Evolutionary conservation across 2,329 filamentous ascomycete species (phyloP).

Genomic region (Fusarium scirpi): DNA sequence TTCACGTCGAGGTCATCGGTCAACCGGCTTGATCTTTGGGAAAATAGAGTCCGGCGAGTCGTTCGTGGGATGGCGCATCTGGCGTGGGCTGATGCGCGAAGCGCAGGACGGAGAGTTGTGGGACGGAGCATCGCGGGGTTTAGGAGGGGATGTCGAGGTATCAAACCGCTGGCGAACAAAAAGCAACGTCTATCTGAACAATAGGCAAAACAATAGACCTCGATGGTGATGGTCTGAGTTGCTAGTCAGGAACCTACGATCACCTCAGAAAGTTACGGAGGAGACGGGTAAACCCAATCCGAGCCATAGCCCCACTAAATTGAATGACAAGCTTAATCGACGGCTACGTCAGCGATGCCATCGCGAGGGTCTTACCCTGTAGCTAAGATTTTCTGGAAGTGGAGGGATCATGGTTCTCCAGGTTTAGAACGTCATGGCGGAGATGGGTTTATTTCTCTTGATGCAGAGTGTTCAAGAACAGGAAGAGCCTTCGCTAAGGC

Average conservation of each 20-base stretch:
- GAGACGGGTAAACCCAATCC: slow-evolving; percentile 37
- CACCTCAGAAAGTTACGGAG: slow-evolving; percentile 15
- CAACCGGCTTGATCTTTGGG: slow-evolving; percentile 50
- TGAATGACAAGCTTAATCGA: neutral
- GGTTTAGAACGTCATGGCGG: neutral
- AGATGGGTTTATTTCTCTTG: neutral
- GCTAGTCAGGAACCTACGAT: slow-evolving; percentile 12
- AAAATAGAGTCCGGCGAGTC: slow-evolving; percentile 48
- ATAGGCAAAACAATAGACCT: slow-evolving; percentile 1
- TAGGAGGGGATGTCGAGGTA: neutral
- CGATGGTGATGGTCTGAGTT: slow-evolving; percentile 22
- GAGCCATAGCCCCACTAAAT: slow-evolving; percentile 21
- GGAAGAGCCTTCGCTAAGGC: neutral
- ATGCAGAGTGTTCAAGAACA: neutral
- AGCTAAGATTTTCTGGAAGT: neutral
- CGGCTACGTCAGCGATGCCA: slow-evolving; percentile 37
- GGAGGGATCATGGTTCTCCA: neutral
- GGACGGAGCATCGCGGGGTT: slow-evolving; percentile 49
- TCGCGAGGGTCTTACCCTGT: slow-evolving; percentile 35
- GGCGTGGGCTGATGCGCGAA: slow-evolving; percentile 42
- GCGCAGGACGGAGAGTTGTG: slow-evolving; percentile 48
- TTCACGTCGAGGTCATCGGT: slow-evolving; percentile 64
- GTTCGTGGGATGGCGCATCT: slow-evolving; percentile 41
- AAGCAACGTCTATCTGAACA: neutral
- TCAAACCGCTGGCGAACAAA: slow-evolving; percentile 3